These are phyloP conservation scores for Fusarium miscanthi DNA, from an alignment of 2,329 filamentous ascomycete species.

Conservation along the genomic window DNA sequence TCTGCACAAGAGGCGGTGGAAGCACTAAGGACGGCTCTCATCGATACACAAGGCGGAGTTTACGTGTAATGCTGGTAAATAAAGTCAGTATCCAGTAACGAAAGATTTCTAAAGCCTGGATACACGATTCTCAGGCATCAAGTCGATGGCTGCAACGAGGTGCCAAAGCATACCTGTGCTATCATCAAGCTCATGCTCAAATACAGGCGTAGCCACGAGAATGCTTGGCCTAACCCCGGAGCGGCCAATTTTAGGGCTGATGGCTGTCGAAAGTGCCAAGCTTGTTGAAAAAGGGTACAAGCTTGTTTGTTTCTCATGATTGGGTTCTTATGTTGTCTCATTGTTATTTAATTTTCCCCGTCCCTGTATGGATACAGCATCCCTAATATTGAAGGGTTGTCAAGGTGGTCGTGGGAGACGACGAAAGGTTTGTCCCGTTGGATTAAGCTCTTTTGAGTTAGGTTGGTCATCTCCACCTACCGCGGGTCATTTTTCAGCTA, in stretches of 20 bases:
- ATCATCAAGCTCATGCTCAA: neutral
- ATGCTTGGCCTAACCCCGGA: neutral
- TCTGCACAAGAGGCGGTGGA: neutral
- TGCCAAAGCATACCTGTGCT: neutral
- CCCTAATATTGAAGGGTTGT: neutral
- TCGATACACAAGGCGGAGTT: neutral
- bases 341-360: neutral
- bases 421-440: slow-evolving; percentile 1
- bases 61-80: neutral
- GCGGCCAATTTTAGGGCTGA: neutral
- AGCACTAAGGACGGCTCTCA: neutral
- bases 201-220: neutral
- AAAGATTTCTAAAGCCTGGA: neutral
- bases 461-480: neutral
- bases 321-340: neutral
- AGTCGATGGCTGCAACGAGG: neutral
- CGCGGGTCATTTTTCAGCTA: slow-evolving; percentile 8
- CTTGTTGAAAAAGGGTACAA: neutral
- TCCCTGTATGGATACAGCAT: neutral
- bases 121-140: neutral
- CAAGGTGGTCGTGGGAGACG: slow-evolving; percentile 11
- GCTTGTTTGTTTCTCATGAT: neutral
- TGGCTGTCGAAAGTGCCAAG: neutral
- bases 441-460: slow-evolving; percentile 29
- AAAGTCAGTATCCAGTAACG: neutral